Evolutionary conservation across 768 basidiomycete genomes (phyloP), one percentile per base, ranked within the genome.

Genomic region (Pluteus cervinus): DNA sequence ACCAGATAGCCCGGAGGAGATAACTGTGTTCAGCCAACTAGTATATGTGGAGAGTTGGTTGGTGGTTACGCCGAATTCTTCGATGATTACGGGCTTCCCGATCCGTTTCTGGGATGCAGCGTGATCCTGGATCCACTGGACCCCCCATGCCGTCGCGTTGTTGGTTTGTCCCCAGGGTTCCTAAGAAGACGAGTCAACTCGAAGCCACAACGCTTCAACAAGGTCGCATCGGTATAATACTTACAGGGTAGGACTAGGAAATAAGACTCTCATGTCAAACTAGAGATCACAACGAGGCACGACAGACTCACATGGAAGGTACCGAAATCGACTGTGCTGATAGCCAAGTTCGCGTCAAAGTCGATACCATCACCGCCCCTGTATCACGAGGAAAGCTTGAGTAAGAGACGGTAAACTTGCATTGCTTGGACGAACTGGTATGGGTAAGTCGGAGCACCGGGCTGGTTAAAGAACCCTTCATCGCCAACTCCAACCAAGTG

Each of bases 401-500:
- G 14, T 16, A 39, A 14, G 21, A 17, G 16, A 24, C 17, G 29
- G 26, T 32, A 4, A 7, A 31, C 9, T 29, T 14, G 6, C 10
- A 15, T 8, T 25, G 10, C 1, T 12, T 18, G 4, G 10, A 37
- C 37, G 11, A 29, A 79, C 78, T 73, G 67, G 58, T 81, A 81
- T 17, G 76, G 68, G 41, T 68, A 68, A 14, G 72, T 70, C 4
- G 69, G 57, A 36, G 59, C 69, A 36, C 60, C 52, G 1, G 71
- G 64, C 44, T 71, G 52, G 48, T 79, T 75, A 60, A 72, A 77
- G 65, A 74, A 79, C 4, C 79, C 78, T 49, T 82, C 78, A 46
- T 81, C 80, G 8, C 79, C 77, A 22, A 82, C 55, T 2, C 65
- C 71, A 12, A 82, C 76, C 24, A 81, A 66, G 44, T 81, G 78